Conservation (phyloP, 106 monocot species). For the Platanthera guangdongensis region DNA sequence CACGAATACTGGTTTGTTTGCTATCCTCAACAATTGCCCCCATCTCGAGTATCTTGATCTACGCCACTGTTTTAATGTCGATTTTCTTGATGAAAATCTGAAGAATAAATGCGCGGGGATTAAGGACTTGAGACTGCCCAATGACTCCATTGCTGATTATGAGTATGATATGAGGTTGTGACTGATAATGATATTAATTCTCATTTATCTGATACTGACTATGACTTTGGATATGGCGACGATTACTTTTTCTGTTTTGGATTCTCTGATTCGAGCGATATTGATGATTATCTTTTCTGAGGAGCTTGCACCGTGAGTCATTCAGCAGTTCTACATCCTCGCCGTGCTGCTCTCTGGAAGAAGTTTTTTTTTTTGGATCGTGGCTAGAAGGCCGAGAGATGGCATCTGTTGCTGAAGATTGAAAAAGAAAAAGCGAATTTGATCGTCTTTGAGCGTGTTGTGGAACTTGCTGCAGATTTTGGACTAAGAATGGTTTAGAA, state of each 20-base stretch:
- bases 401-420: not conserved
- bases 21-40: conserved; percentile 37
- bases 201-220: not conserved
- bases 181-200: too few species aligned
- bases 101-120: conserved; percentile 6
- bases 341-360: not conserved
- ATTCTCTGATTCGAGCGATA: not conserved
- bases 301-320: too few species aligned
- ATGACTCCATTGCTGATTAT: conserved; percentile 8
- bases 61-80: conserved; percentile 16
- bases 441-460: not conserved
- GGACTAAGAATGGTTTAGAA: not conserved
- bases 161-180: not conserved
- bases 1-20: conserved; percentile 23
- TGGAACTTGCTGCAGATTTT: not conserved
- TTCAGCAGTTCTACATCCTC: not conserved
- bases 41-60: conserved; percentile 40
- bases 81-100: conserved; percentile 3
- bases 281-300: not conserved
- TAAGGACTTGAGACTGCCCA: conserved; percentile 1
- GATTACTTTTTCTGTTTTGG: not conserved
- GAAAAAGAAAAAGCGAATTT: not conserved
- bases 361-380: not conserved
- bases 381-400: not conserved
- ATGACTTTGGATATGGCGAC: not conserved